Base-by-base conservation (phyloP, 2,329 filamentous ascomycete genomes). In the Botryotinia calthae region DNA sequence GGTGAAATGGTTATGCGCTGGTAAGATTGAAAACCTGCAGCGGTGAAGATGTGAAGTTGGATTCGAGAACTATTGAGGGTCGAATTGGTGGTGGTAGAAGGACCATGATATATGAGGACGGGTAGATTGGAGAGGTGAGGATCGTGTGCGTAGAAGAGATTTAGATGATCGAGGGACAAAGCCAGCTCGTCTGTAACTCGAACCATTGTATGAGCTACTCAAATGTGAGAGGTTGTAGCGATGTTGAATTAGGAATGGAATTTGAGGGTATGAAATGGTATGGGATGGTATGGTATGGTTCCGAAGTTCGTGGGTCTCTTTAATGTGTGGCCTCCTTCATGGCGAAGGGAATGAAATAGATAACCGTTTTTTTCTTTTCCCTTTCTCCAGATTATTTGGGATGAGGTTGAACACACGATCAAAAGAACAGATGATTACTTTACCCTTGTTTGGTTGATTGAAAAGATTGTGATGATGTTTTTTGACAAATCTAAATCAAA, bases 1-100 rank as follows among this genome's bases (percentile, higher is more conserved):
- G 96, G 96, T 37, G 95, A 97, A 76, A 98, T 91, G 74, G 95
- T 97, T 77, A 99, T 89, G 79, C 95, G 93, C 74, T 93, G 91
- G 81, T 95, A 99, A 78, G 92, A 95, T 80, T 93, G 92, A 78
- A 97, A 91, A 77, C 96, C 96, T 76, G 94, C 95, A 3, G 94
- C 90, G 74, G 93, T 93, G 84, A 97, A 93, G 82, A 99, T 89
- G 83, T 98, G 96, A 76, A 96, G 89, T 84, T 98, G 95, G 77
- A 98, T 95, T 82, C 96, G 92, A 75, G 95, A 98, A 83, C 92
- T 95, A 83, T 94, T 97, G 79, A 91, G 89, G 66, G 90, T 93
- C 77, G 92, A 92, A 83, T 97, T 97, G 79, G 93, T 91, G 61
- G 94, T 97, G 44, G 95, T 94, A 64, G 95, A 95, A 25, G 94